Evolutionary conservation across 768 basidiomycete genomes (phyloP), one percentile per base, ranked within the genome.

Genomic region (Kwoniella sp.): DNA sequence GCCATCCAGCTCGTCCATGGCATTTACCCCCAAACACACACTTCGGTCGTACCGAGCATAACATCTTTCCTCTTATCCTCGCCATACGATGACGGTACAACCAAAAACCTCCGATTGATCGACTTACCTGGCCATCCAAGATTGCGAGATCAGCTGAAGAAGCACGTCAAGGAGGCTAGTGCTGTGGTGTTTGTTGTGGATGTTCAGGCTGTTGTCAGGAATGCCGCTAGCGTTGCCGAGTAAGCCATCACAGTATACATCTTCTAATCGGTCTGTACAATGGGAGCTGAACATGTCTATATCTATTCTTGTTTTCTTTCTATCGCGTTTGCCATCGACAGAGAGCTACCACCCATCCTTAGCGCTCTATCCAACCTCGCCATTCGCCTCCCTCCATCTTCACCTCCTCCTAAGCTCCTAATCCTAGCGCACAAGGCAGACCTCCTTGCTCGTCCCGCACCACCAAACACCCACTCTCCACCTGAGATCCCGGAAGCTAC

Each of bases 111-210:
- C 36, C 47, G 62, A 19, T 54, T 79, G 44, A 58, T 77, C 9
- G 78, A 79, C 51, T 27, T 79, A 1, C 78, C 78, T 27, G 78
- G 78, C 25, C 78, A 79, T 64, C 75, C 77, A 13, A 65, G 78
- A 57, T 50, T 79, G 52, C 54, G 65, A 17, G 75, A 77, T 46
- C 66, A 67, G 30, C 30, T 69, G 36, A 69, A 69, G 63, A 68
- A 62, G 37, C 46, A 69, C 30, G 33, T 73, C 15, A 64, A 51
- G 26, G 65, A 71, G 12, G 71, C 77, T 21, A 50, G 47, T 48
- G 72, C 54, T 9, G 72, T 70, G 8, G 69, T 79, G 8, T 79
- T 78, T 58, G 78, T 79, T 0, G 71, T 78, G 27, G 78, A 78
- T 50, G 61, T 75, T 26, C 64, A 64, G n/a, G 68, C 63, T 4